phyloP scores from a whole-genome alignment of 805 yeast species.

The Hanseniaspora taiwanica region DNA sequence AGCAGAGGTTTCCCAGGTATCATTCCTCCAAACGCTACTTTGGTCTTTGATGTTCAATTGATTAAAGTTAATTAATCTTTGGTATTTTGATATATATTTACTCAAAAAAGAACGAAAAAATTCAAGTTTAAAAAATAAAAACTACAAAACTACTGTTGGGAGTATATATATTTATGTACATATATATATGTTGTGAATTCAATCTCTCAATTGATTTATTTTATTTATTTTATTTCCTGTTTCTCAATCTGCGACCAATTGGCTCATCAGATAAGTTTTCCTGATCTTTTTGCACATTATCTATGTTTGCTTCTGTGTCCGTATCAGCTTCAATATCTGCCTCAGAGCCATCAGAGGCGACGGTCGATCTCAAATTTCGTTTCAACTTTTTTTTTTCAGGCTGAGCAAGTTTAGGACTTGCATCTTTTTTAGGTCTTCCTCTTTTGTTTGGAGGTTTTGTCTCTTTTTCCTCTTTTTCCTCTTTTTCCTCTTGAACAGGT shows the following conservation, averaged over 20 bases:
- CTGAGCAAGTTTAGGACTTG: slow-evolving; percentile 10
- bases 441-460: slow-evolving; percentile 7
- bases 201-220: too few relatives aligned
- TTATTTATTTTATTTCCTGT: slow-evolving; percentile 29
- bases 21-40: slow-evolving; percentile 93
- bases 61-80: slow-evolving; percentile 28
- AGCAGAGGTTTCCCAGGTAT: slow-evolving; percentile 91
- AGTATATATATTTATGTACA: too few relatives aligned
- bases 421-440: slow-evolving; percentile 1
- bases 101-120: too few relatives aligned
- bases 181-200: too few relatives aligned
- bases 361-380: neutral
- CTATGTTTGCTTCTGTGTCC: too few relatives aligned
- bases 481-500: slow-evolving; percentile 2
- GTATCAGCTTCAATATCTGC: too few relatives aligned
- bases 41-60: slow-evolving; percentile 74
- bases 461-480: slow-evolving; percentile 6
- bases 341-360: too few relatives aligned
- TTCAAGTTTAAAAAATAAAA: too few relatives aligned
- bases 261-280: slow-evolving; percentile 41
- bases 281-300: too few relatives aligned
- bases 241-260: slow-evolving; percentile 54
- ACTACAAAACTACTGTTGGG: too few relatives aligned
- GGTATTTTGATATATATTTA: slow-evolving; percentile 9
- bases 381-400: slow-evolving; percentile 9